A percentile compares a stretch with the other conserved stretches of the same genome.
Evolutionary conservation across 768 basidiomycete genomes (phyloP).

Genomic region (Boletus vinaceobasis): DNA sequence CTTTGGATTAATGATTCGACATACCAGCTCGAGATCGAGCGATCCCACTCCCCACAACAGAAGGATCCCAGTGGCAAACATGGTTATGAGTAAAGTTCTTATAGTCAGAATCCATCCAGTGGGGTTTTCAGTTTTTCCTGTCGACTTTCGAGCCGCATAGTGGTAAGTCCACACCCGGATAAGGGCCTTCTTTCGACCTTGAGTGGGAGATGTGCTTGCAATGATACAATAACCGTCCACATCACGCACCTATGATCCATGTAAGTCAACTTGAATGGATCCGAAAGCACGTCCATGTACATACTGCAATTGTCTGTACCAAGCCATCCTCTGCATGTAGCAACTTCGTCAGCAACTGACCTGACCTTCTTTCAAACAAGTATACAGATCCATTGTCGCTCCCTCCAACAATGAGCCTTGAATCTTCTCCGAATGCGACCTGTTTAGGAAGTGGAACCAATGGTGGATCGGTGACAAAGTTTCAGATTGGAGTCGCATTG

Average conservation of each 20-base stretch:
- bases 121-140: no score
- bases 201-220: neutral
- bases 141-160: neutral
- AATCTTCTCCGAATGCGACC: constrained; percentile 9
- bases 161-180: neutral
- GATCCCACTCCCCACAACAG: neutral
- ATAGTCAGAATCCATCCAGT: neutral
- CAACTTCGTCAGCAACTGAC: neutral
- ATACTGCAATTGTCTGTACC: neutral
- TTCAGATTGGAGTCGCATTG: neutral
- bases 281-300: neutral
- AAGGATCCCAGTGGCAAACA: neutral
- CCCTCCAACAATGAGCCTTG: constrained; percentile 4
- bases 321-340: neutral
- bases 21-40: neutral
- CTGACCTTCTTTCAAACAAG: constrained; percentile 4
- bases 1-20: neutral
- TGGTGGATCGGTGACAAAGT: constrained; percentile 1
- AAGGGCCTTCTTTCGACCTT: no score
- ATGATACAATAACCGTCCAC: constrained; percentile 4
- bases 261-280: neutral
- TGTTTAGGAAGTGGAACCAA: constrained; percentile 1
- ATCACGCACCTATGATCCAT: neutral
- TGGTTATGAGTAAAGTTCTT: neutral
- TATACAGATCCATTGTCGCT: constrained; percentile 8